Evolutionary conservation across 805 yeast genomes (phyloP), one percentile per base, ranked within the genome.

Genomic region (Kluyveromyces wickerhamii): DNA sequence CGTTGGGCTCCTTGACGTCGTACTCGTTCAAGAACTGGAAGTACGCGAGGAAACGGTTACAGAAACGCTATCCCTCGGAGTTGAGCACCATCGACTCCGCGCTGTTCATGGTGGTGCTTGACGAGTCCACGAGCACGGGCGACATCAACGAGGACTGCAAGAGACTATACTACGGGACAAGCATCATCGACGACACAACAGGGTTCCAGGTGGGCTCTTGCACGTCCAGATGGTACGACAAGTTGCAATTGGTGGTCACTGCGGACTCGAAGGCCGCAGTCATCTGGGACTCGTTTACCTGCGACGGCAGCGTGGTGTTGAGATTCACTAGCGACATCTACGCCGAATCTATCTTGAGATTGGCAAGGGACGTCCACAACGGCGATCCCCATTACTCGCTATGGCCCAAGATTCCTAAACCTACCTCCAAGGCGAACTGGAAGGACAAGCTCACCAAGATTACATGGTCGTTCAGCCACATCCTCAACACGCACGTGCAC

Each of bases 151-250:
- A 32, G 7, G 49, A 47, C 30, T 48, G 55, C 37, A 76, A 81
- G 51, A 78, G 83, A 52, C 79, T 86, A 66, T 74, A 85, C 32
- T 84, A 92, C 56, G 96, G 96, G 5, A 75, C 82, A 35, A 73
- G 84, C 11, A 66, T 66, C 16, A 67, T 87, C 27, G 83, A 83
- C 43, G 74, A 78, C 5, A 35, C 41, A 21, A 35, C 37, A 44
- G 96, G 95, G 44, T 75, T 83, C 34, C 96, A 87, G 60, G 77
- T 80, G 9, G 96, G 96, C 27, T 83, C 95, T 1, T 86, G 95
- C 63, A 80, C 89, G 19, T 86, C 89, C 45, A 66, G 96, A 56
- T 87, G 95, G 96, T 87, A 85, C 53, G 96, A 85, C 59, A 85
- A 85, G 60, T 63, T 87, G 45, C 96, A 87, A 57, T 66, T 87